Conservation (phyloP, 805 yeast species). For the Saturnispora ahearnii region DNA sequence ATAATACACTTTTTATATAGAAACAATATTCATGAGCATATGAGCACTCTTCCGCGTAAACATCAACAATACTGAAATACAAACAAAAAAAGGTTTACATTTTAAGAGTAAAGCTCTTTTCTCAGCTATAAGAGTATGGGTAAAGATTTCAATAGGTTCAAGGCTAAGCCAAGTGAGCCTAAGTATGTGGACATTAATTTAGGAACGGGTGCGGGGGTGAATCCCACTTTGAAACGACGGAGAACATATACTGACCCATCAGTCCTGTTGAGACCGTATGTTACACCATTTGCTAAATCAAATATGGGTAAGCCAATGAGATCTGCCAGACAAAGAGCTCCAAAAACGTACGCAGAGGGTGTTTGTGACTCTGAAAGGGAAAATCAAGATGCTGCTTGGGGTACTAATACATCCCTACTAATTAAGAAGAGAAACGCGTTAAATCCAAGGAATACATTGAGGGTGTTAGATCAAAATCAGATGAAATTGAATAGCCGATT, state of each 20-base stretch:
- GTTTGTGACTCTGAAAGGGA: slow-evolving; percentile 24
- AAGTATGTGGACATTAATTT: slow-evolving; percentile 29
- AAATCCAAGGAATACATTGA: slow-evolving; percentile 42
- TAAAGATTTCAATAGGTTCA: slow-evolving; percentile 12
- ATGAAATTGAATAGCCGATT: slow-evolving; percentile 40
- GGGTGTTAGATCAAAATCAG: slow-evolving; percentile 33
- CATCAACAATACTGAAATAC: neutral
- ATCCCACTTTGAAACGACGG: slow-evolving; percentile 47
- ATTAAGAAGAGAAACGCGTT: slow-evolving; percentile 47
- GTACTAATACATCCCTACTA: slow-evolving; percentile 15
- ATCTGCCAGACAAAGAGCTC: slow-evolving; percentile 27
- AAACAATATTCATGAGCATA: neutral
- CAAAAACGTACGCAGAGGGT: slow-evolving; percentile 34
- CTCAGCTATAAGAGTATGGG: neutral
- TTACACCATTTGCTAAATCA: slow-evolving; percentile 42
- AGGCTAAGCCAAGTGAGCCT: slow-evolving; percentile 14
- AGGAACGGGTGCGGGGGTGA: slow-evolving; percentile 65
- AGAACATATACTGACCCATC: slow-evolving; percentile 45
- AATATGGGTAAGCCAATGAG: slow-evolving; percentile 10
- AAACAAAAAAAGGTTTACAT: neutral
- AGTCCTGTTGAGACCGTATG: slow-evolving; percentile 56
- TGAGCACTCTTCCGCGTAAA: slow-evolving; percentile 1
- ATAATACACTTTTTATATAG: too few species aligned
- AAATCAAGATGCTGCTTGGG: slow-evolving; percentile 11
- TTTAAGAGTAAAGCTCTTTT: neutral